phyloP scores from a whole-genome alignment of 2,329 filamentous ascomycete genomes.

The Ascomycota sp. region DNA sequence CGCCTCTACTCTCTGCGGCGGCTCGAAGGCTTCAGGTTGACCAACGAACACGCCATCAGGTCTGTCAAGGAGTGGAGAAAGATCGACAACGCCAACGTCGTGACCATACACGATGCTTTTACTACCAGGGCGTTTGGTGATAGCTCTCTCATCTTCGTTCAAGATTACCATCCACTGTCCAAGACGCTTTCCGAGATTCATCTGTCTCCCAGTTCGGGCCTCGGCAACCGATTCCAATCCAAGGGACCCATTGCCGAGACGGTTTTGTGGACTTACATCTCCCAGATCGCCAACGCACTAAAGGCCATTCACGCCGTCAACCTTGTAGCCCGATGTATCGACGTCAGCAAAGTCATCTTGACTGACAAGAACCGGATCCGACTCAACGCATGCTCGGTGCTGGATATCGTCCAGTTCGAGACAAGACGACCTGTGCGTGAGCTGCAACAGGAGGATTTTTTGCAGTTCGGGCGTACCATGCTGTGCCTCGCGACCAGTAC shows the following conservation, averaged over 20 bases:
- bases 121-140: conserved; percentile 86
- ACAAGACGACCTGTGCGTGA: conserved; percentile 46
- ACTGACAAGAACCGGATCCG: conserved; percentile 82
- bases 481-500: conserved; percentile 62
- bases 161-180: conserved; percentile 78
- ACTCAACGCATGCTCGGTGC: conserved; percentile 68
- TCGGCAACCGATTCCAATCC: conserved; percentile 22
- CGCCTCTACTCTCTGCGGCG: conserved; percentile 72
- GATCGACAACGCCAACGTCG: conserved; percentile 61
- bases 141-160: conserved; percentile 83
- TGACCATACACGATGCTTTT: conserved; percentile 78
- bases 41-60: conserved; percentile 73
- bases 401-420: conserved; percentile 79
- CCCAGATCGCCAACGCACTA: conserved; percentile 75
- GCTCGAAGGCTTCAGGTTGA: conserved; percentile 74
- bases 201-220: conserved; percentile 23
- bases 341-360: conserved; percentile 71
- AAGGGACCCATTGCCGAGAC: conserved; percentile 42
- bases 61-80: conserved; percentile 79
- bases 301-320: conserved; percentile 67
- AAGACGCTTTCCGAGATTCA: conserved; percentile 80
- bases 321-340: conserved; percentile 69
- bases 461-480: conserved; percentile 66
- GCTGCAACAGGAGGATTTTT: conserved; percentile 71
- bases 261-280: conserved; percentile 76